Percentiles rank a stretch among this genome's conserved stretches.
Conservation (phyloP, 345 rosid species). For the Triadica sebifera region DNA sequence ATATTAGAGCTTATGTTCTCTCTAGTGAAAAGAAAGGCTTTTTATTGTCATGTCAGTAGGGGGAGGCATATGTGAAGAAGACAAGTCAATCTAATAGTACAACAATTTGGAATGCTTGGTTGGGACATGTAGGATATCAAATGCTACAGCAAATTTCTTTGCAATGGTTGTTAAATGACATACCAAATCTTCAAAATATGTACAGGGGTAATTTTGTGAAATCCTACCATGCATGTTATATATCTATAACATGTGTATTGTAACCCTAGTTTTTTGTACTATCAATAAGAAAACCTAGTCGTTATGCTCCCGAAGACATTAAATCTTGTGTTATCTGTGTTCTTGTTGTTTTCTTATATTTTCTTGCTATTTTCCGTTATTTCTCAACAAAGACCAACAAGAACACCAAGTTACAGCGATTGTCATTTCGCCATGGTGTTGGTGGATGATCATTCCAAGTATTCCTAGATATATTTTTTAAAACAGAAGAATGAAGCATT, state of each 20-base stretch:
- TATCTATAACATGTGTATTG: no score
- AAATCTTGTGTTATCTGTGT: no score
- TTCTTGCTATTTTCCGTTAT: no score
- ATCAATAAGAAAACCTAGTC: no score
- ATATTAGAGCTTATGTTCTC: conserved; percentile 1
- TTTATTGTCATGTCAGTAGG: conserved; percentile 9
- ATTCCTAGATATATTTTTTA: not conserved
- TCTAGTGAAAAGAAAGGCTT: conserved; percentile 6
- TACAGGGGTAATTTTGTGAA: no score
- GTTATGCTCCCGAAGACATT: no score
- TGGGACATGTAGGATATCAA: conserved; percentile 22
- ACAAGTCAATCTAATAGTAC: not conserved
- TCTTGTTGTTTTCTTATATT: no score
- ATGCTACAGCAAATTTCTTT: conserved; percentile 12
- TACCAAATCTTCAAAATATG: not conserved
- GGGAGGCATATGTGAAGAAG: conserved; percentile 16
- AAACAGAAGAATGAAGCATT: conserved; percentile 3
- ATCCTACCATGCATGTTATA: no score
- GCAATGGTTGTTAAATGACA: conserved; percentile 9
- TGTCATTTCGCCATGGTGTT: conserved; percentile 8
- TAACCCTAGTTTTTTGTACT: no score
- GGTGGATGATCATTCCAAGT: conserved; percentile 2
- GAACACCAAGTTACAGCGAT: not conserved
- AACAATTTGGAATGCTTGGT: conserved; percentile 16
- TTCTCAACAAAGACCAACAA: no score